Evolutionary conservation across 2,329 filamentous ascomycete species (phyloP).

Genomic region (Penicillium digitatum): DNA sequence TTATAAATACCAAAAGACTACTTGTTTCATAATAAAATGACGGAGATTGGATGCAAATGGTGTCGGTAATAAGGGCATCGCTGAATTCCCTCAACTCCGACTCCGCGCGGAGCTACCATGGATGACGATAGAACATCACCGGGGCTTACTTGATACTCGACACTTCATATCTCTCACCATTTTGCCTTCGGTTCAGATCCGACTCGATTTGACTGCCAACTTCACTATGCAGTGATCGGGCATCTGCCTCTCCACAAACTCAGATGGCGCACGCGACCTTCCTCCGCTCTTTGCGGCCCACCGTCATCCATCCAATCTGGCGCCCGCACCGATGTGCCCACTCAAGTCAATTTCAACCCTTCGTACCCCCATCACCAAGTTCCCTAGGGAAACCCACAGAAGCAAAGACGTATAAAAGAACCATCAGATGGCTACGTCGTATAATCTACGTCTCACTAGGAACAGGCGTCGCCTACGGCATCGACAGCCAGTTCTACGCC

Average conservation of each 20-base stretch:
- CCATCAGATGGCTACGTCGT: constrained; percentile 72
- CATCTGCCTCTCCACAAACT: not conserved
- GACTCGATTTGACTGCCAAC: not conserved
- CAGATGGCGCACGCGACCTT: constrained; percentile 21
- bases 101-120: constrained; percentile 10
- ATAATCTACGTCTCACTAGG: constrained; percentile 60
- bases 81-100: not conserved
- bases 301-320: constrained; percentile 7
- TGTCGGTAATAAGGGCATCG: not conserved
- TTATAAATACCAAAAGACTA: not conserved
- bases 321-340: constrained; percentile 29
- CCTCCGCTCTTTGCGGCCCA: constrained; percentile 18
- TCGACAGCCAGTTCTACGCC: constrained; percentile 74
- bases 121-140: constrained; percentile 17
- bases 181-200: not conserved
- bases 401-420: constrained; percentile 66
- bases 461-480: constrained; percentile 59
- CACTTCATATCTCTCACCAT: not conserved
- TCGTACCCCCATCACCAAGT: constrained; percentile 72
- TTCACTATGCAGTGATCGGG: constrained; percentile 15
- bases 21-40: not conserved
- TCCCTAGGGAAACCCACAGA: constrained; percentile 69
- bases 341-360: constrained; percentile 55
- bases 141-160: not conserved
- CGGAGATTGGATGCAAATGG: not conserved